Percentiles rank a stretch among this genome's conserved stretches.
phyloP scores from a whole-genome alignment of 2,329 filamentous ascomycete species.

The Ceratocystis eucalypticola region DNA sequence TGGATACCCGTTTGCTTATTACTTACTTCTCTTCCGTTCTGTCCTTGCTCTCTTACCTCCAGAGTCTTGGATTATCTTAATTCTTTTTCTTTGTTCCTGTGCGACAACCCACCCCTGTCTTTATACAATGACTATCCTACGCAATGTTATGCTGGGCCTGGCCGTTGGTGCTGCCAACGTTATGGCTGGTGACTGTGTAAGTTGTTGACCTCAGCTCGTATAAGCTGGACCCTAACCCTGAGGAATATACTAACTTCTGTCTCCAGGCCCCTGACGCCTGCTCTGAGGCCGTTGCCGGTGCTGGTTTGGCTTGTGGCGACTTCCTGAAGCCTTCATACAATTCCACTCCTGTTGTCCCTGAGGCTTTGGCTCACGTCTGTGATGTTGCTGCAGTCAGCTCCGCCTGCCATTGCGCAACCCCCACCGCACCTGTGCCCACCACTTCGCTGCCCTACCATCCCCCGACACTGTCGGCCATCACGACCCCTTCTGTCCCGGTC shows the following conservation, averaged over 20 bases:
- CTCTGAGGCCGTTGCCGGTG: slow-evolving; percentile 24
- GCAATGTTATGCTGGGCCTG: slow-evolving; percentile 13
- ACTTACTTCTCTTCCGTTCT: not conserved
- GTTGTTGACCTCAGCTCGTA: not conserved
- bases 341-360: slow-evolving; percentile 23
- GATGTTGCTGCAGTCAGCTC: slow-evolving; percentile 41
- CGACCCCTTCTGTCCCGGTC: not conserved
- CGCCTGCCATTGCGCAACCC: slow-evolving; percentile 55
- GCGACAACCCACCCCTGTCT: not conserved
- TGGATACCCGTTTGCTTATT: not conserved
- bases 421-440: not conserved
- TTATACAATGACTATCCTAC: slow-evolving; percentile 12
- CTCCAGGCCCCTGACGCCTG: slow-evolving; percentile 9
- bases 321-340: slow-evolving; percentile 19
- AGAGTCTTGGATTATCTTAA: not conserved
- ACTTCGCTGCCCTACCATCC: not conserved
- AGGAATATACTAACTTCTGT: not conserved
- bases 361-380: slow-evolving; percentile 24
- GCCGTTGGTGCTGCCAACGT: slow-evolving; percentile 7
- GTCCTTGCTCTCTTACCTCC: not conserved
- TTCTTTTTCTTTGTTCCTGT: not conserved
- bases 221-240: not conserved
- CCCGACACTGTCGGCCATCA: not conserved
- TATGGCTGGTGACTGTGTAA: slow-evolving; percentile 12
- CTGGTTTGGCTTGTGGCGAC: slow-evolving; percentile 25